Conservation (phyloP, 1,284 basidiomycete species). For the Sparassis latifolia region DNA sequence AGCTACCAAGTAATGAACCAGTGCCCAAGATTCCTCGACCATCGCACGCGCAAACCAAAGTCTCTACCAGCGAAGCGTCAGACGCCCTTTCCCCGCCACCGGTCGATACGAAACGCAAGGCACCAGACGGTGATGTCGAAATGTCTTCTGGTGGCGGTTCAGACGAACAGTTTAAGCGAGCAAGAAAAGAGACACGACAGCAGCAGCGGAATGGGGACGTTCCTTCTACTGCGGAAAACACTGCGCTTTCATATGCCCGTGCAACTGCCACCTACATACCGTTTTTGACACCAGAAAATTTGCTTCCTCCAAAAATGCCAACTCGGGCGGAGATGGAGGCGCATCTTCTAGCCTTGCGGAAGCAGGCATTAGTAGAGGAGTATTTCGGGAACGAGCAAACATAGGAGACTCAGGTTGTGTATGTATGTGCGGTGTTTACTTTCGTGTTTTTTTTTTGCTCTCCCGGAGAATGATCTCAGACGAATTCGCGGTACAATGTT, state of each 20-base stretch:
- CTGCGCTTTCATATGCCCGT: constrained; percentile 41
- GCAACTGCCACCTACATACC: constrained; percentile 67
- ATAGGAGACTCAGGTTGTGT: too few relatives aligned
- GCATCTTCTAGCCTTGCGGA: constrained; percentile 72
- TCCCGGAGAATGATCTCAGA: too few relatives aligned
- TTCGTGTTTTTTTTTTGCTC: too few relatives aligned
- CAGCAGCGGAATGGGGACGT: constrained; percentile 12
- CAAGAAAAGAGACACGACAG: constrained; percentile 27
- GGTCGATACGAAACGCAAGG: constrained; percentile 45
- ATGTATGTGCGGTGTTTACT: too few relatives aligned
- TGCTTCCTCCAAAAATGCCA: constrained; percentile 73
- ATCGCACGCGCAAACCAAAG: constrained; percentile 19
- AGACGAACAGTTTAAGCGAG: constrained; percentile 35
- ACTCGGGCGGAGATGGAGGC: constrained; percentile 75
- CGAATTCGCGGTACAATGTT: too few relatives aligned
- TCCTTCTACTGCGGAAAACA: constrained; percentile 23
- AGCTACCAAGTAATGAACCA: constrained; percentile 44
- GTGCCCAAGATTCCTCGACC: constrained; percentile 47
- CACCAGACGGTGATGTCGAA: constrained; percentile 36
- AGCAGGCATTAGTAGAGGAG: constrained; percentile 81
- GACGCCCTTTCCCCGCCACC: constrained; percentile 13
- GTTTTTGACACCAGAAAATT: constrained; percentile 66
- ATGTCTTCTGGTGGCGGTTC: constrained; percentile 29
- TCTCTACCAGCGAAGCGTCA: constrained; percentile 9
- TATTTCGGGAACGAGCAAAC: constrained; percentile 43